Base-by-base conservation (phyloP, 345 rosid species). In the Microthlaspi erraticum region DNA sequence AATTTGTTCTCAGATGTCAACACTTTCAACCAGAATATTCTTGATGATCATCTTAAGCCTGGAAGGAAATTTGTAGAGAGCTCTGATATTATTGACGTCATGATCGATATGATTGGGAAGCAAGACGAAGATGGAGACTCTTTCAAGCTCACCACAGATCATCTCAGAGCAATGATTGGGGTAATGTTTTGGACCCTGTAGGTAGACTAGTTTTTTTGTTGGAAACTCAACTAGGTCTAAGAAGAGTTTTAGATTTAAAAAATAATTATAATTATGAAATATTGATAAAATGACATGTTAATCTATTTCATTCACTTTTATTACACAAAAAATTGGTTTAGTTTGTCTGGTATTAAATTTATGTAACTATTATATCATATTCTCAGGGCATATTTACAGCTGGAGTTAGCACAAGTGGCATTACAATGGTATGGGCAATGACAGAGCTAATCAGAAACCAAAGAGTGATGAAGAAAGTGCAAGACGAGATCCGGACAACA, bases 121-220 rank as follows among this genome's bases (percentile, higher is more conserved):
- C 60, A 26, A 26, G 29, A 26, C 29, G 48, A 73, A 71, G 37
- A 42, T 14, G 48, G 20, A 11, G 64, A 26, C 29, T 61, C 32
- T 42, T 36, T 63, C 46, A 54, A 32, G 64, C 69, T 80, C 57
- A 72, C 79, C 3, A 73, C 75, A 34, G 71, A 79, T 18, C 79
- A 83, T 65, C 70, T 84, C 20, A 80, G 79, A 76, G 87, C 80
- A 49, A 46, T 81, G 8, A 80, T 85, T 36, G 16, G 77, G 82
- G 83, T 82, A 78, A 14, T 23, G 2, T 20, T 52, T 37, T 8
- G 6, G 1, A 43, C 17, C 48, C n/a, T 43, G 48, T 49, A 5
- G 3, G 26, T 23, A 23, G 3, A 10, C 6, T 9, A 38, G 10
- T 31, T 31, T 23, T 23, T 2, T 23, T 23, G 26, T 23, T 23